Conservation (phyloP, 345 rosid species). For the Nephelium lappaceum region DNA sequence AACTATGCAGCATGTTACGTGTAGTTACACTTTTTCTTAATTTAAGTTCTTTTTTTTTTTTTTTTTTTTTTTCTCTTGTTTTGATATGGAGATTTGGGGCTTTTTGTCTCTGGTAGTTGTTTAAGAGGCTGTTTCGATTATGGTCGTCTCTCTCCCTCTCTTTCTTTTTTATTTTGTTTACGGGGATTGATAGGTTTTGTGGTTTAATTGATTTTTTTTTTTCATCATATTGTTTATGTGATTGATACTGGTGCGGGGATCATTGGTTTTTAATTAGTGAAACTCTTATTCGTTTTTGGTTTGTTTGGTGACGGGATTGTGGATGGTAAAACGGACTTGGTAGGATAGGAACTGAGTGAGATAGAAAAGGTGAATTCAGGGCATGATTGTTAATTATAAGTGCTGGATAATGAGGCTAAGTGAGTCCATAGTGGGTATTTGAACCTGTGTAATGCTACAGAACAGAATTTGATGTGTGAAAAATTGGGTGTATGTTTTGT, state of each 20-base stretch:
- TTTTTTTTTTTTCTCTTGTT: background rate
- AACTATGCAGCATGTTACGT: background rate
- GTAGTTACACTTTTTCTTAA: background rate
- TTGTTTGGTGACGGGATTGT: background rate
- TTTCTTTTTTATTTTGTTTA: background rate
- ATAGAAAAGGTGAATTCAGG: background rate
- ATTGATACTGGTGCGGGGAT: background rate
- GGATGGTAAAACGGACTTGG: background rate
- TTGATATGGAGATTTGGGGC: background rate
- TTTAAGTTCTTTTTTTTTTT: background rate
- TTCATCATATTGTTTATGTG: background rate
- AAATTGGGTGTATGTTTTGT: background rate
- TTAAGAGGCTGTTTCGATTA: background rate
- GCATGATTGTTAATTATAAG: background rate
- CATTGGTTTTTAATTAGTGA: background rate
- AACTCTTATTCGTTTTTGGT: background rate
- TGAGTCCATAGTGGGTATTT: background rate
- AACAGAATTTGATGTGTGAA: background rate
- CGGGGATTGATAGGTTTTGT: slow-evolving; percentile 5
- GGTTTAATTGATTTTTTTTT: background rate
- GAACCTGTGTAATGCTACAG: background rate
- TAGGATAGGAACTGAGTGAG: background rate
- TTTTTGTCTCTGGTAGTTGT: background rate
- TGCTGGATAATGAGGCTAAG: background rate
- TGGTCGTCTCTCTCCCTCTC: too few relatives aligned